Conservation (phyloP, 2,329 filamentous ascomycete genomes). For the Colletotrichum horii region DNA sequence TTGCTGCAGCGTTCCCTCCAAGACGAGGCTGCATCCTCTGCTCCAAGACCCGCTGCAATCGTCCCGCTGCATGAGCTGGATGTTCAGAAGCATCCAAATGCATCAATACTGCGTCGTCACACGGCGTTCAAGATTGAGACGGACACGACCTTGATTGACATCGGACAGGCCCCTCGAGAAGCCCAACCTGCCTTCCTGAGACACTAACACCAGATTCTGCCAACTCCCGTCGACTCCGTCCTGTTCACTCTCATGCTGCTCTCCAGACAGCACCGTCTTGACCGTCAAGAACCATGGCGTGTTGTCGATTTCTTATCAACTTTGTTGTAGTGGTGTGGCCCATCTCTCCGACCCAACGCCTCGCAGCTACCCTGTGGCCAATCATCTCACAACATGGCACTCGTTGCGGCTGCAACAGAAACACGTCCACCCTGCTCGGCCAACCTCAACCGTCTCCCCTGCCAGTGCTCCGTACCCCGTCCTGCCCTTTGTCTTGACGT, state of each 20-base stretch:
- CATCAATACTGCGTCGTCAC: neutral
- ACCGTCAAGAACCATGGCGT: neutral
- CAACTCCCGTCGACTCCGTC: neutral
- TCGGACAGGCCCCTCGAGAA: neutral
- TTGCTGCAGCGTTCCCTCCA: neutral
- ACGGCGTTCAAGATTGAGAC: neutral
- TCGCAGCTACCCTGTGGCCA: constrained; percentile 30
- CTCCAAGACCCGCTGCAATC: neutral
- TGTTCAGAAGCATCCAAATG: neutral
- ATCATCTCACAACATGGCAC: constrained; percentile 26
- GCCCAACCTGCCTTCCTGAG: neutral
- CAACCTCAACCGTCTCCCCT: constrained; percentile 9
- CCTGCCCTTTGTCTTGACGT: constrained; percentile 10
- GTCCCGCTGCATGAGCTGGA: neutral
- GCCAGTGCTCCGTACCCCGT: constrained; percentile 4
- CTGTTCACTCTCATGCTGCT: neutral
- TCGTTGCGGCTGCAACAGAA: constrained; percentile 35
- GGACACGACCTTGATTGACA: neutral
- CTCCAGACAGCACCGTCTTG: neutral
- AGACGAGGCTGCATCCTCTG: neutral
- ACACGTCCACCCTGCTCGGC: constrained; percentile 28
- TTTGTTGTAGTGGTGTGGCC: constrained; percentile 5
- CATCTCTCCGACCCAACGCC: constrained; percentile 25
- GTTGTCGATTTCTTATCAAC: constrained; percentile 5
- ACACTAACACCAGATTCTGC: constrained; percentile 15